Base-by-base conservation (phyloP, 2,329 filamentous ascomycete genomes). In the Phyllosticta citriasiana region DNA sequence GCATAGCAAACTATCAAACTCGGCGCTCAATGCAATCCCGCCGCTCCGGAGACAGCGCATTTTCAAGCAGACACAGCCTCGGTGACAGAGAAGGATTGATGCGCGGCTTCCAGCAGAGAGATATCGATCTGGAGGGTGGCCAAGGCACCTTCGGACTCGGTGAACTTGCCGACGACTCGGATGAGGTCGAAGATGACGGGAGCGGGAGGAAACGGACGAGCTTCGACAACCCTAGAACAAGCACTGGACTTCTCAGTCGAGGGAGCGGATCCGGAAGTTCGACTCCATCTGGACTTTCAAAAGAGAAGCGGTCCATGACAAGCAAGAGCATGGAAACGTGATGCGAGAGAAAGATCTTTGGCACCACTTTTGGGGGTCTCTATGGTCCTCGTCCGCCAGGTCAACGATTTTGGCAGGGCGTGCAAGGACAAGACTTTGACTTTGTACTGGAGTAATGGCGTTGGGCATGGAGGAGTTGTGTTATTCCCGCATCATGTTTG, bases 1-100 rank as follows among this genome's bases (percentile, higher is more conserved):
- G 89, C 72, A 84, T 99, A 61, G 91, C 91, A 27, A 89, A 89
- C 65, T 84, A 96, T 66, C 89, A 94, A 70, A 97, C 94, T 19
- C 86, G 95, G 63, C 84, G 91, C 65, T 96, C 90, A 71, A 97
- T 99, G 91, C 94, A 97, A 72, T 82, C 88, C 6, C 82, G 93
- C 66, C 82, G 94, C 66, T 94, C 88, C 67, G 73, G 77, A 66
- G 83, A 86, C 14, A 65, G 63, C 68, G 75, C 72, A 30, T 72
- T 64, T 69, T 80, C 84, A 55, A 84, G 77, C 59, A 77, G 77
- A 26, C 66, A 63, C 22, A 78, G 65, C 27, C 53, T 69, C 50
- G 78, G 84, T 47, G 91, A 94, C 67, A 83, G 89, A 60, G 87
- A 92, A 65, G 89, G 89, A 4, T 79, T 97, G 25, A 96, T 97